phyloP scores from a whole-genome alignment of 176 grass and related monocot genomes.

The Tuctoria greenei region DNA sequence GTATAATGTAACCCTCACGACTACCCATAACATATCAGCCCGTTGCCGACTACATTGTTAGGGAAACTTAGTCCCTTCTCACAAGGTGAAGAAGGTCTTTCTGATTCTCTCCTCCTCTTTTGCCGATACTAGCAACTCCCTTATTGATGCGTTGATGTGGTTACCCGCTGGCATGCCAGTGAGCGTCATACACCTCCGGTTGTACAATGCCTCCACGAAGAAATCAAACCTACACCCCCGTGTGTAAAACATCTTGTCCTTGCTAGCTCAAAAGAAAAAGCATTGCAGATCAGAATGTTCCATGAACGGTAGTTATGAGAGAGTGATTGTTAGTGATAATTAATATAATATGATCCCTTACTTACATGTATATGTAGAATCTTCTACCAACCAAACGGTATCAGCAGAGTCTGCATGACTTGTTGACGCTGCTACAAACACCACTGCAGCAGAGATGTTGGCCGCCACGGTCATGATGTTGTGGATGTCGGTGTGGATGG shows the following conservation, averaged over 20 bases:
- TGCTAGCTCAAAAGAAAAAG: slow-evolving; percentile 13
- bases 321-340: background rate
- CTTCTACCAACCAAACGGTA: slow-evolving; percentile 22
- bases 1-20: too few species aligned
- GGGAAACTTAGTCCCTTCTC: too few species aligned
- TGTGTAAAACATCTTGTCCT: slow-evolving; percentile 1
- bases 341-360: background rate
- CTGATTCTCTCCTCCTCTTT: background rate
- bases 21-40: background rate
- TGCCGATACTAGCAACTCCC: background rate
- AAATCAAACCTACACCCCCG: slow-evolving; percentile 41
- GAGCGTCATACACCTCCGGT: slow-evolving; percentile 13
- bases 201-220: slow-evolving; percentile 32
- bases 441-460: background rate
- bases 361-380: slow-evolving; percentile 70
- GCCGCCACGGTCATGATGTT: background rate
- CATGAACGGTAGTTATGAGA: background rate
- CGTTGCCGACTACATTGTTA: background rate
- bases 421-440: background rate
- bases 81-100: slow-evolving; percentile 45
- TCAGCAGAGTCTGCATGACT: slow-evolving; percentile 48
- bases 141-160: background rate
- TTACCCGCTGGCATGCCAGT: background rate
- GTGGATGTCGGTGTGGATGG: background rate
- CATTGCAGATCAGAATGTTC: background rate